Base-by-base conservation (phyloP, 768 basidiomycete species). In the Rhodotorula sphaerocarpa region DNA sequence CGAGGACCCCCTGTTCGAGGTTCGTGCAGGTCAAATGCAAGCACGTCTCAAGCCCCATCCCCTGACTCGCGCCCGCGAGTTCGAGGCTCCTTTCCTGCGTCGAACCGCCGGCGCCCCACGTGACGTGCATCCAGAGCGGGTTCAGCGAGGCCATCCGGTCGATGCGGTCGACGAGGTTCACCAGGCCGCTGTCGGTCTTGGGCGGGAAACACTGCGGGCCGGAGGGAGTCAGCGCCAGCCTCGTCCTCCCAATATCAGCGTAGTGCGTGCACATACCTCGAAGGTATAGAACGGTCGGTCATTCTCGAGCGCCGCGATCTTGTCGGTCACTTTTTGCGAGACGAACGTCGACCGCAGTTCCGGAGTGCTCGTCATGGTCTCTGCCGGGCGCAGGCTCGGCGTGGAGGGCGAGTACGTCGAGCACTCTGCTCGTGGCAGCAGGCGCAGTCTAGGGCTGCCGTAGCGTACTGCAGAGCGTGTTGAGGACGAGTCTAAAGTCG, bases 21-120 rank as follows among this genome's bases (percentile, higher is more conserved):
- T 93, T 95, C 53, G 95, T 97, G 74, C 95, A 97, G 48, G 93
- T 97, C 70, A 99, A 76, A 77, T 99, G 95, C 90, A 99, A 90
- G 78, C 91, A 96, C 33, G 91, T 93, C 77, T 97, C 91, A 28
- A 97, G 80, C 0, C 92, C 95, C 75, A 97, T 54, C 58, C 84
- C 82, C 75, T 89, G 86, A 3, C 83, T 83, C 57, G 89, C 75
- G 16, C 82, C 82, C 0, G 91, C 92, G 4, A 99, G 82, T 67
- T 92, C 90, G 44, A 99, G 78, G 73, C 84, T 88, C 36, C 87
- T 81, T 39, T 91, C 87, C 70, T 82, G 89, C 0, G 93, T 97
- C 11, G 84, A 83, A 3, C 95, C 93, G 15, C 95, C 93, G 0
- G 95, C 93, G 47, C 95, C 95, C 95, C 95, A 97, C 71, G 95